A percentile compares a stretch with the other conserved stretches of the same genome.
Evolutionary conservation across 345 rosid species (phyloP).

Genomic region (Cardamine chenopodiifolia): DNA sequence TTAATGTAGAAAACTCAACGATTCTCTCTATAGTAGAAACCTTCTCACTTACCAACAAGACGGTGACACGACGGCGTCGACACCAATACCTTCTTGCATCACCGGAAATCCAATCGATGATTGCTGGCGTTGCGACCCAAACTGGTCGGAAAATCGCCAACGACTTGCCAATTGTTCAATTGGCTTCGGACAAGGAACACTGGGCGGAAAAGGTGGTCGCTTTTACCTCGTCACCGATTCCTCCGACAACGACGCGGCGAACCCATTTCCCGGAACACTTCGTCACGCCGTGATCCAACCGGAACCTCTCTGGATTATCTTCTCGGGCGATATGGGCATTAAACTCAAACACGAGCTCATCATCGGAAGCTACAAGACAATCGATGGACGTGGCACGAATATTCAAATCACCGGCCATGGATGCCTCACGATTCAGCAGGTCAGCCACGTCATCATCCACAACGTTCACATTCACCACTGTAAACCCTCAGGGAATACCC

Average conservation of each 20-base stretch:
- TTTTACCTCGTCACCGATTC: slow-evolving; percentile 90
- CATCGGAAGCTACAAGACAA: slow-evolving; percentile 75
- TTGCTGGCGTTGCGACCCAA: slow-evolving; percentile 82
- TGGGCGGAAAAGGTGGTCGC: slow-evolving; percentile 81
- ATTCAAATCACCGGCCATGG: slow-evolving; percentile 78
- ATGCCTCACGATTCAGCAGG: slow-evolving; percentile 74
- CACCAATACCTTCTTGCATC: slow-evolving; percentile 44
- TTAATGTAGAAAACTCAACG: slow-evolving; percentile 49
- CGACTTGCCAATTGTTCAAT: slow-evolving; percentile 74
- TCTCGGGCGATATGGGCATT: slow-evolving; percentile 70
- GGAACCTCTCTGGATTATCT: slow-evolving; percentile 87
- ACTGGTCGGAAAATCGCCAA: slow-evolving; percentile 73
- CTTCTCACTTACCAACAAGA: slow-evolving; percentile 37
- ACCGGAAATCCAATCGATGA: slow-evolving; percentile 87
- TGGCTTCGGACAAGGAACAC: slow-evolving; percentile 73
- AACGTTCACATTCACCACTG: slow-evolving; percentile 79
- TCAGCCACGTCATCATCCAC: slow-evolving; percentile 83
- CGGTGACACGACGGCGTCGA: slow-evolving; percentile 35
- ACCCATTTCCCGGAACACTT: slow-evolving; percentile 91
- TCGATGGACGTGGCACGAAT: slow-evolving; percentile 82
- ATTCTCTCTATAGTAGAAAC: slow-evolving; percentile 49
- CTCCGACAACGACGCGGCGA: slow-evolving; percentile 71
- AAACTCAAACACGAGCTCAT: slow-evolving; percentile 85
- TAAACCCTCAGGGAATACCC: slow-evolving; percentile 76
- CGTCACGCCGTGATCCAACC: slow-evolving; percentile 83